Conservation (phyloP, 495 filamentous ascomycete species). For the Lophium mytilinum region DNA sequence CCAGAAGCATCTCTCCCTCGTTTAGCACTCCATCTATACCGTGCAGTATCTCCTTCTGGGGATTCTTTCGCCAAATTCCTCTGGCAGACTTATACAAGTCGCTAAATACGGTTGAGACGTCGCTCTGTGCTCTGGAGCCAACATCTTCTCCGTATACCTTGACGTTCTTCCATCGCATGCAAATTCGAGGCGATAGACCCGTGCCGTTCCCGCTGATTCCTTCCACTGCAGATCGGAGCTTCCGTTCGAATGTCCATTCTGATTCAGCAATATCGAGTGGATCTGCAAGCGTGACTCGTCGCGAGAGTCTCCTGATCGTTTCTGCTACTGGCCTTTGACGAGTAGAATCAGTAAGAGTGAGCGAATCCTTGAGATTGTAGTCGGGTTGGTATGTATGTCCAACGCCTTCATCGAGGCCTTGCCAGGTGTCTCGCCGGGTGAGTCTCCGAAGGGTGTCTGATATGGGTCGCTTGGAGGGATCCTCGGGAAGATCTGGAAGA, state of each 20-base stretch:
- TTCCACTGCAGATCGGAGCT: neutral
- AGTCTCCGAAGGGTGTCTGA: no score
- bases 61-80: neutral
- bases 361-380: no score
- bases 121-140: neutral
- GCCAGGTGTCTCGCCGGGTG: no score
- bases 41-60: neutral
- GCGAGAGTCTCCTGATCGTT: neutral
- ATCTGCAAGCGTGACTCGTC: neutral
- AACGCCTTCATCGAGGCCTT: no score
- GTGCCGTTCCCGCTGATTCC: neutral
- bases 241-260: neutral
- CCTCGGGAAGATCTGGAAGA: no score
- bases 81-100: neutral
- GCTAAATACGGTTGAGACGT: neutral
- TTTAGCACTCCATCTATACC: neutral
- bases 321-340: neutral
- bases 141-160: neutral
- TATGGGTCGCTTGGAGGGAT: no score
- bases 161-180: neutral
- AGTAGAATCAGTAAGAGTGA: no score
- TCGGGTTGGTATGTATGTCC: no score
- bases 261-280: neutral
- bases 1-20: neutral
- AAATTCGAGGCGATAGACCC: neutral